Percentiles rank a stretch among this genome's conserved stretches.
These are phyloP conservation scores for Chromosphaera perkinsii DNA, from an alignment of 208 protist species.

Conservation along the genomic window DNA sequence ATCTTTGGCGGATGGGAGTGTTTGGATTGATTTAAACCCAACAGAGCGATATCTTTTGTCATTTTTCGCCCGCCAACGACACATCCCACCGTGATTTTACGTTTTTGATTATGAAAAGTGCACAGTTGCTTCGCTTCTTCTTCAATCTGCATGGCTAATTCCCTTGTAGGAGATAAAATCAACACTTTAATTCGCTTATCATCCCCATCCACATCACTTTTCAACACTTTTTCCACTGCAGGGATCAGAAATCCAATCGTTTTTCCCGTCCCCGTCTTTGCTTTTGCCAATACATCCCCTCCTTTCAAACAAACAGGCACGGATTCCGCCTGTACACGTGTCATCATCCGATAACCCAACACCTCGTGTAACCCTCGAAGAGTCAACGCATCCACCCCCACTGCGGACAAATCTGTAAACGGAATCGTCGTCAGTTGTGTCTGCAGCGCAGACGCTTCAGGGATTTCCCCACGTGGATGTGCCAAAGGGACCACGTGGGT, in stretches of 20 bases:
- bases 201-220: too few relatives aligned
- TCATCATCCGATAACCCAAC: conserved; percentile 86
- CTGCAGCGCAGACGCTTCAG: too few relatives aligned
- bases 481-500: too few relatives aligned
- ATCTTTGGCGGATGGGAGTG: neutral
- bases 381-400: too few relatives aligned
- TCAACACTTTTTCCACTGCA: conserved; percentile 83
- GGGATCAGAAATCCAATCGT: conserved; percentile 96
- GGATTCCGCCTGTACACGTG: conserved; percentile 86
- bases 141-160: conserved; percentile 87
- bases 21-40: neutral
- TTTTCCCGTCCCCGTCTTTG: conserved; percentile 95
- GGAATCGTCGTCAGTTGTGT: too few relatives aligned
- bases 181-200: too few relatives aligned
- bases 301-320: conserved; percentile 88
- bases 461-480: too few relatives aligned
- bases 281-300: conserved; percentile 91
- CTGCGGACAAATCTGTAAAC: too few relatives aligned
- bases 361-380: too few relatives aligned
- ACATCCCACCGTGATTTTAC: neutral
- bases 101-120: conserved; percentile 24
- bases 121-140: conserved; percentile 9
- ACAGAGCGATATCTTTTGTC: neutral
- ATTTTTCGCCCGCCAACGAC: conserved; percentile 25
- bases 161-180: conserved; percentile 87